A percentile compares a stretch with the other conserved stretches of the same genome.
Conservation (phyloP, 106 monocot species). For the Dioscorea alata region DNA sequence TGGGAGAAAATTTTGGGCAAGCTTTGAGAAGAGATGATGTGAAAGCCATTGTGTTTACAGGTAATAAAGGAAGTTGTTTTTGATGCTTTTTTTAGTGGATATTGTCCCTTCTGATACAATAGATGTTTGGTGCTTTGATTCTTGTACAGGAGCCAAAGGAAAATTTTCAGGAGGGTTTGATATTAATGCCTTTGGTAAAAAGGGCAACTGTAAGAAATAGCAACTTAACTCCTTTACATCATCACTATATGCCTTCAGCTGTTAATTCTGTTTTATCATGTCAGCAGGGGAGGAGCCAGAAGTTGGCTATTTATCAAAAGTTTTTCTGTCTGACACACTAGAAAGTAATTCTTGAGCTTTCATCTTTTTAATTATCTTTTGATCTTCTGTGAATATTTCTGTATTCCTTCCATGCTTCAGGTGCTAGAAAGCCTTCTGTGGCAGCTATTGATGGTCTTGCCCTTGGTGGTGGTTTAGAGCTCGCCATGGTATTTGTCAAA, state of each 20-base stretch:
- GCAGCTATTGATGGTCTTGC: constrained; percentile 95
- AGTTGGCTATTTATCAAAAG: constrained; percentile 58
- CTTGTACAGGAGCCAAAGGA: constrained; percentile 39
- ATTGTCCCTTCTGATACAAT: background rate
- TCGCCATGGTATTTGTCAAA: constrained; percentile 70
- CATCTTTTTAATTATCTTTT: background rate
- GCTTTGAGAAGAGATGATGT: constrained; percentile 64
- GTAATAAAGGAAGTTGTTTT: constrained; percentile 8
- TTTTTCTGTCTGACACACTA: constrained; percentile 65
- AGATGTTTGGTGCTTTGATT: background rate
- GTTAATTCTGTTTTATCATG: constrained; percentile 7
- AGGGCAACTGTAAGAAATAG: constrained; percentile 40
- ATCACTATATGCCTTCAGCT: background rate
- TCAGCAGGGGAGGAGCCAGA: constrained; percentile 45
- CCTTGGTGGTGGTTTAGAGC: constrained; percentile 92
- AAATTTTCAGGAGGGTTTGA: constrained; percentile 99
- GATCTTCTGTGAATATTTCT: background rate
- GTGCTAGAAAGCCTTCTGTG: constrained; percentile 82
- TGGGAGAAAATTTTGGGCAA: constrained; percentile 53
- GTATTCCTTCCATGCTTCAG: constrained; percentile 18
- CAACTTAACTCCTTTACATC: background rate
- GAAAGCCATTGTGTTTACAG: constrained; percentile 67
- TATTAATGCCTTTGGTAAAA: constrained; percentile 77
- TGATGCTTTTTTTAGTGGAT: background rate
- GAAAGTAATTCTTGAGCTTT: constrained; percentile 52